These are phyloP conservation scores for Fusarium sp. DNA, from an alignment of 2,329 filamentous ascomycete species.

Conservation along the genomic window DNA sequence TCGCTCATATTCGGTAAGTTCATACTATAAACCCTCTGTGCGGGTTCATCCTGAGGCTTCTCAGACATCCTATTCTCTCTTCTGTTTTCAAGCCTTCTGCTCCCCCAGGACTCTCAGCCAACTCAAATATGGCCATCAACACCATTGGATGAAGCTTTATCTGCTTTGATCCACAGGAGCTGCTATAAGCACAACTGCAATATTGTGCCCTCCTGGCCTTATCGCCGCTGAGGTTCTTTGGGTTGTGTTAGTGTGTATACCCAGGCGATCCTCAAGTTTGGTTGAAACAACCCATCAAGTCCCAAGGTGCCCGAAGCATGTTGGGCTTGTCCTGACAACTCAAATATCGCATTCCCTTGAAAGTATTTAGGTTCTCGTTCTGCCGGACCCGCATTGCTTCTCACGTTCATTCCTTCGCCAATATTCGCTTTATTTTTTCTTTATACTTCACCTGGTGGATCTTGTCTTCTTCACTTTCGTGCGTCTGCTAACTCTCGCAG, in stretches of 20 bases:
- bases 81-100: conserved; percentile 1
- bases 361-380: not conserved
- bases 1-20: conserved; percentile 24
- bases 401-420: not conserved
- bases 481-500: conserved; percentile 30
- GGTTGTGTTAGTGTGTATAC: conserved; percentile 26
- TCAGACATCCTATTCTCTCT: conserved; percentile 6
- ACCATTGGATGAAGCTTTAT: conserved; percentile 5
- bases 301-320: conserved; percentile 22
- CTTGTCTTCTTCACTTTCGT: conserved; percentile 21
- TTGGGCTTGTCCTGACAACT: conserved; percentile 16
- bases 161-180: conserved; percentile 3
- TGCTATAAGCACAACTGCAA: conserved; percentile 7
- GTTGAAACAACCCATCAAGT: conserved; percentile 25
- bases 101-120: not conserved
- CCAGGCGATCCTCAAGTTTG: conserved; percentile 16
- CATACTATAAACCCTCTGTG: not conserved
- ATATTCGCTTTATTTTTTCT: not conserved
- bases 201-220: conserved; percentile 10
- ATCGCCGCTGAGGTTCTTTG: conserved; percentile 8
- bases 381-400: not conserved
- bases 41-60: conserved; percentile 6
- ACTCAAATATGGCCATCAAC: not conserved
- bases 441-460: conserved; percentile 14
- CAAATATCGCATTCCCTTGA: not conserved